Evolutionary conservation across 257 asterid genomes (phyloP).

Genomic region (Solanum virginianum): DNA sequence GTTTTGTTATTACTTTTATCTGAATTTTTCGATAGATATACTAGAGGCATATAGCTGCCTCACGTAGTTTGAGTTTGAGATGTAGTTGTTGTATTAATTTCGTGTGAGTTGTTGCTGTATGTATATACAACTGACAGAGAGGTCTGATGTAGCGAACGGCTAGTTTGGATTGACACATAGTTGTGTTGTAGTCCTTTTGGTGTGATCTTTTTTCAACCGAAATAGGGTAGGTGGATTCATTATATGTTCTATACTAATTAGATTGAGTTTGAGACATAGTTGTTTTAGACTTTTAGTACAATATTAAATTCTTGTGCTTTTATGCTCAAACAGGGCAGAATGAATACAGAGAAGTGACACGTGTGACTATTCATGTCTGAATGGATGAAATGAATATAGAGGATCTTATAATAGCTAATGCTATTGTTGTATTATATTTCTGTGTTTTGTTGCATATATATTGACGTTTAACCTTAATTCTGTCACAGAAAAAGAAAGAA

Average conservation of each 20-base stretch:
- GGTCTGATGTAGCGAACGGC: not conserved
- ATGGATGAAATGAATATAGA: not conserved
- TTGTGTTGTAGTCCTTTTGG: not conserved
- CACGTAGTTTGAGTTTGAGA: not conserved
- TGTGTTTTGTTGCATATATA: not conserved
- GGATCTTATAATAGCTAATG: not conserved
- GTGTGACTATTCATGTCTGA: not conserved
- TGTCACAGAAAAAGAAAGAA: slow-evolving; percentile 88
- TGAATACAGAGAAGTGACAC: not conserved
- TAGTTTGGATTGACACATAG: not conserved
- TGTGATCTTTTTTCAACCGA: not conserved
- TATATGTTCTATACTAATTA: not conserved
- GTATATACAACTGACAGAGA: not conserved
- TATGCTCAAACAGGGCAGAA: not conserved
- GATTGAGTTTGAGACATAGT: not conserved
- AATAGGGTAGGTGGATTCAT: not conserved
- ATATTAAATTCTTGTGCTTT: not conserved
- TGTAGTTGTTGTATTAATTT: not conserved
- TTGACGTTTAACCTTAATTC: not conserved
- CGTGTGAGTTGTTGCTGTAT: not conserved
- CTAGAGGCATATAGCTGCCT: not conserved
- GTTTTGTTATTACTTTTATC: not conserved
- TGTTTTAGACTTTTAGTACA: not conserved
- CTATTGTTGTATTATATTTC: not conserved
- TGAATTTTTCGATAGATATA: not conserved